Percentiles rank a stretch among this genome's conserved stretches.
These are phyloP conservation scores for Cyberlindnera xylosilytica DNA, from an alignment of 805 yeast genomes.

Conservation along the genomic window DNA sequence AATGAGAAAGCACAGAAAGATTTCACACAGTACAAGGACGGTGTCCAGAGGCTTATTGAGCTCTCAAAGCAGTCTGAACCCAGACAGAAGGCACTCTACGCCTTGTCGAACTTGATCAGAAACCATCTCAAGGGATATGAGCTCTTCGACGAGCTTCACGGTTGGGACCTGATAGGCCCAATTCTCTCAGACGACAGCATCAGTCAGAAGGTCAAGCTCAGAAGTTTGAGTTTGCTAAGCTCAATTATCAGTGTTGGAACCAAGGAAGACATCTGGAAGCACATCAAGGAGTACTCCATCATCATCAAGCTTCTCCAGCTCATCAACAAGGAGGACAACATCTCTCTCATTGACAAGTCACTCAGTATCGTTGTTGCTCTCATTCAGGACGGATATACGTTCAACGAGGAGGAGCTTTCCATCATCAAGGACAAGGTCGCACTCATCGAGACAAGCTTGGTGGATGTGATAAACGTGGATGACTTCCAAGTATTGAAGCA, in stretches of 20 bases:
- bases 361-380: constrained; percentile 48
- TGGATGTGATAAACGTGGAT: constrained; percentile 51
- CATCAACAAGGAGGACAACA: constrained; percentile 29
- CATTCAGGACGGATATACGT: constrained; percentile 41
- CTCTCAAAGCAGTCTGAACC: constrained; percentile 32
- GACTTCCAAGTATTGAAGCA: constrained; percentile 49
- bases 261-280: constrained; percentile 35
- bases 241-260: constrained; percentile 54
- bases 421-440: constrained; percentile 36
- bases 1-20: constrained; percentile 73
- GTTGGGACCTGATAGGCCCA: constrained; percentile 55
- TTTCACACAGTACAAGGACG: constrained; percentile 49
- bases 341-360: constrained; percentile 56
- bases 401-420: constrained; percentile 40
- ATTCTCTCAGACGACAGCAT: constrained; percentile 20
- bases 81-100: constrained; percentile 68
- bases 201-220: constrained; percentile 43
- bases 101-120: constrained; percentile 69
- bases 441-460: constrained; percentile 36
- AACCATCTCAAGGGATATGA: constrained; percentile 58
- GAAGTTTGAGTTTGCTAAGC: constrained; percentile 56
- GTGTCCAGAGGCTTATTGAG: constrained; percentile 43
- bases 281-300: constrained; percentile 34
- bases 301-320: constrained; percentile 27
- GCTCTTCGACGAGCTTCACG: constrained; percentile 52